Evolutionary conservation across 106 monocot genomes (phyloP).

Genomic region (Phalaenopsis aphrodite): DNA sequence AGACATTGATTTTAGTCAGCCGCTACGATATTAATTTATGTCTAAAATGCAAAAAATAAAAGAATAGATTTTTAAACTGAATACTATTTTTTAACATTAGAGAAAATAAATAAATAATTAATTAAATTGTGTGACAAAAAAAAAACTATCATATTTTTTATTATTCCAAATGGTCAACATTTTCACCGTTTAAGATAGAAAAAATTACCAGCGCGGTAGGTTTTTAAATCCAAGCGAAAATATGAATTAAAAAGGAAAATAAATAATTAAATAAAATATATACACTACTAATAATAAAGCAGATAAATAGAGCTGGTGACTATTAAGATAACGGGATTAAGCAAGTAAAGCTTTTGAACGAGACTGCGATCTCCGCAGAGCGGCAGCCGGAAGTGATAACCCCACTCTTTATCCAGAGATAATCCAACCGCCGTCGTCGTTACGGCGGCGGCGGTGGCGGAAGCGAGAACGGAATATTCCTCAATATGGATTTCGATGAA

Average conservation of each 20-base stretch:
- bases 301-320: not conserved
- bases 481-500: conserved; percentile 37
- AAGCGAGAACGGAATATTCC: not conserved
- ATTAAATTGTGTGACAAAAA: no score
- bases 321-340: not conserved
- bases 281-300: not conserved
- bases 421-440: not conserved
- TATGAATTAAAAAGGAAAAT: not conserved
- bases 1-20: no score
- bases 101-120: no score
- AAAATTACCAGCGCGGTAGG: no score
- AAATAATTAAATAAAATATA: not conserved
- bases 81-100: no score
- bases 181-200: no score
- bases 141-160: no score
- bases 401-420: not conserved
- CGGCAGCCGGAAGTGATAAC: not conserved
- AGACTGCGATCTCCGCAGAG: not conserved
- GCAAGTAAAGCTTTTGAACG: not conserved
- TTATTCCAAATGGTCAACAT: no score
- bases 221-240: no score
- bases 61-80: no score
- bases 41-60: no score
- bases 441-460: not conserved
- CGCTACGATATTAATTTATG: no score